Percentiles rank a stretch among this genome's conserved stretches.
These are phyloP conservation scores for Verticillium longisporum DNA, from an alignment of 2,329 filamentous ascomycete species.

Conservation along the genomic window DNA sequence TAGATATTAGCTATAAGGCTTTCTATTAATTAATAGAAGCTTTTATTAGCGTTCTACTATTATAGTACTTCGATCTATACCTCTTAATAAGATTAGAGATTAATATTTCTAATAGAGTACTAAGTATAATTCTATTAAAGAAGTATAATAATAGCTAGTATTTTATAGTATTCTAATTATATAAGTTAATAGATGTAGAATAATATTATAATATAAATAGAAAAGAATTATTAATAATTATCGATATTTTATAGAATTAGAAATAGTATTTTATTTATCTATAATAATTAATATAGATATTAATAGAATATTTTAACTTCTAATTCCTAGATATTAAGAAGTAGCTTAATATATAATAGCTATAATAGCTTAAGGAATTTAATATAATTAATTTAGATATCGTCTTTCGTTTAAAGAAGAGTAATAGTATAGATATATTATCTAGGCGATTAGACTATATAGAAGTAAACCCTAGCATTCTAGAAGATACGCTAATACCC, in stretches of 20 bases:
- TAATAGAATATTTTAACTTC: not conserved
- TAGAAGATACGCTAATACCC: too few species aligned
- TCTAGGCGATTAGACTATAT: too few species aligned
- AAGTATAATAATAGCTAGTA: conserved; percentile 2
- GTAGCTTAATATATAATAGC: too few species aligned
- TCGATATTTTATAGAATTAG: conserved; percentile 3
- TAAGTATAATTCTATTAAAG: not conserved
- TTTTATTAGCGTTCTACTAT: not conserved
- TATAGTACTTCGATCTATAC: not conserved
- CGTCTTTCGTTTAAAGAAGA: too few species aligned
- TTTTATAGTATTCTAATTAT: conserved; percentile 3
- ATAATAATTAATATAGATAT: conserved; percentile 1
- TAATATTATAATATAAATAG: conserved; percentile 10
- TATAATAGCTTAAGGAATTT: too few species aligned
- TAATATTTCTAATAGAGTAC: not conserved
- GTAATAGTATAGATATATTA: too few species aligned
- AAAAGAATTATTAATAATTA: conserved; percentile 6
- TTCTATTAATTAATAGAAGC: not conserved
- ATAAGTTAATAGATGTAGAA: conserved; percentile 1
- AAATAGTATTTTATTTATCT: not conserved
- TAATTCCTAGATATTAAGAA: not conserved
- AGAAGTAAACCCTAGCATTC: too few species aligned
- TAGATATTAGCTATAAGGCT: too few species aligned
- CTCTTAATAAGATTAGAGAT: conserved; percentile 1
- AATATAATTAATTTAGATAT: too few species aligned